Evolutionary conservation across 1,284 basidiomycete species (phyloP).

Genomic region (Marasmius oreades): DNA sequence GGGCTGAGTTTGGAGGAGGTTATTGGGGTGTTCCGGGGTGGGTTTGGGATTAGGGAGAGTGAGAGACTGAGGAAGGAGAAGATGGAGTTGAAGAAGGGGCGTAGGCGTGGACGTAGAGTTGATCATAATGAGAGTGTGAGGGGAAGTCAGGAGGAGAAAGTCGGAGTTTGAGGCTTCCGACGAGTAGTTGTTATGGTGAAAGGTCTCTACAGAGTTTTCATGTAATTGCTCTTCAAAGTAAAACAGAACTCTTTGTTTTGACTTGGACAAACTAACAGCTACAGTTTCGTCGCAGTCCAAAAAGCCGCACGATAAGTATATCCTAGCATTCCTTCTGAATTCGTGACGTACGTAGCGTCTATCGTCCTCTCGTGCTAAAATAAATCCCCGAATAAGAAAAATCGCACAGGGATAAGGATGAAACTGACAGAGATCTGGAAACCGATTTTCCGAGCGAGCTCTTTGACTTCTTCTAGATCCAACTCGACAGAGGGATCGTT

Average conservation of each 20-base stretch:
- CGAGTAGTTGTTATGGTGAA: too few relatives aligned
- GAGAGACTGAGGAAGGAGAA: slow-evolving; percentile 42
- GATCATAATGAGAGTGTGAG: not conserved
- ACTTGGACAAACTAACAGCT: too few relatives aligned
- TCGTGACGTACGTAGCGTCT: slow-evolving; percentile 85
- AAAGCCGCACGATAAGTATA: slow-evolving; percentile 85
- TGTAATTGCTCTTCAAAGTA: too few relatives aligned
- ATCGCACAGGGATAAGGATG: not conserved
- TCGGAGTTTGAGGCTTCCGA: too few relatives aligned
- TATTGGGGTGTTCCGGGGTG: slow-evolving; percentile 50
- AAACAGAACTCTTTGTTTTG: too few relatives aligned
- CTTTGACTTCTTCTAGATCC: slow-evolving; percentile 84
- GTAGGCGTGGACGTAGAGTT: too few relatives aligned
- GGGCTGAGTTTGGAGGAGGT: slow-evolving; percentile 79
- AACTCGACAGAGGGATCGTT: slow-evolving; percentile 86
- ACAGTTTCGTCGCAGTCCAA: slow-evolving; percentile 87
- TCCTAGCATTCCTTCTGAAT: slow-evolving; percentile 79
- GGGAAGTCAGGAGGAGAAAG: not conserved
- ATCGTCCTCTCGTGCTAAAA: slow-evolving; percentile 76
- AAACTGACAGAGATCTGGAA: slow-evolving; percentile 77
- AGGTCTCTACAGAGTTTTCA: too few relatives aligned
- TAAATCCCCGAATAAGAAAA: not conserved
- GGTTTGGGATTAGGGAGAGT: slow-evolving; percentile 59
- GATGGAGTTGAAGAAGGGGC: slow-evolving; percentile 23
- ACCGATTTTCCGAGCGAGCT: slow-evolving; percentile 71